Evolutionary conservation across 78 protist species (phyloP).

Genomic region (Polysphondylium violaceum): DNA sequence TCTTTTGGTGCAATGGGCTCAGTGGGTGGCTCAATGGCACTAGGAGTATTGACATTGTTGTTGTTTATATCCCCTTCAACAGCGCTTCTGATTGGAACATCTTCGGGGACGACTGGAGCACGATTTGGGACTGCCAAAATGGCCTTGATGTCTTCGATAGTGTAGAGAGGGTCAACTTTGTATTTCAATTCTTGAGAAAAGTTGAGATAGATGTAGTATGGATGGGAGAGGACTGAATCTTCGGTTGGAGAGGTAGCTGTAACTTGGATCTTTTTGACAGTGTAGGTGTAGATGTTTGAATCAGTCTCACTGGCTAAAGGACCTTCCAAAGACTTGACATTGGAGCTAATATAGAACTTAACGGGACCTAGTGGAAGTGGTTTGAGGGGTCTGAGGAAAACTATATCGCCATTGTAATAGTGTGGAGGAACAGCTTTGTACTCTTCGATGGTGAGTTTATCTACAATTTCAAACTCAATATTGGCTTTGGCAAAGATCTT

Average conservation of each 20-base stretch:
- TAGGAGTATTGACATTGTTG: not conserved
- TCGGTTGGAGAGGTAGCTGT: not conserved
- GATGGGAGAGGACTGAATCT: not conserved
- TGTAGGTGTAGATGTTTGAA: not conserved
- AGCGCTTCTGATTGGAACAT: not conserved
- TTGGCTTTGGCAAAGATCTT: not conserved
- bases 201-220: not conserved
- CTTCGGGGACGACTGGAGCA: not conserved
- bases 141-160: not conserved
- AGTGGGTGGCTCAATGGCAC: not conserved
- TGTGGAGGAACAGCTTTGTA: not conserved
- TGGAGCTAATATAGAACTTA: not conserved
- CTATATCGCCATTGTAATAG: not conserved
- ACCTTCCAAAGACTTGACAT: constrained; percentile 2
- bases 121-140: not conserved
- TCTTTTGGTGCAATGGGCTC: not conserved
- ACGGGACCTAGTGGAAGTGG: constrained; percentile 23
- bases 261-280: not conserved
- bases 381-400: constrained; percentile 25
- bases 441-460: constrained; percentile 7
- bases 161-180: not conserved
- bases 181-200: constrained; percentile 17
- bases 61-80: not conserved
- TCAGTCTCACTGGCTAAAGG: constrained; percentile 13
- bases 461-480: not conserved